Percentiles rank a stretch among this genome's conserved stretches.
These are phyloP conservation scores for Psidium friedrichsthalianum DNA, from an alignment of 345 rosid species.

Conservation along the genomic window DNA sequence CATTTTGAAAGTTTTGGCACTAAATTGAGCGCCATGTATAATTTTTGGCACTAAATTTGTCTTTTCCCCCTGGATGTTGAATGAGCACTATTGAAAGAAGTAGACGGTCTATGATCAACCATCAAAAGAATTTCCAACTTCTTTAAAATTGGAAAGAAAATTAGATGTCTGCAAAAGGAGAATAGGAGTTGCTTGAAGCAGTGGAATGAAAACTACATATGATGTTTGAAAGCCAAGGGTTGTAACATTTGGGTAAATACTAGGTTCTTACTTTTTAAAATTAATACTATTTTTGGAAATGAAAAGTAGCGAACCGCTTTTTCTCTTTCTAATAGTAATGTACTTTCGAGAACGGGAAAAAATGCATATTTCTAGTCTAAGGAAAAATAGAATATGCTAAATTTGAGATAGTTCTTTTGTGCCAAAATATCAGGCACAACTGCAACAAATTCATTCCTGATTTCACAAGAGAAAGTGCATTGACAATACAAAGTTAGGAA, in stretches of 20 bases:
- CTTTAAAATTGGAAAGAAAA: background rate
- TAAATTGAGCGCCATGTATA: no score
- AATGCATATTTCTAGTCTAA: background rate
- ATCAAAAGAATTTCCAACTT: background rate
- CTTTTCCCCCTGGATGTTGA: background rate
- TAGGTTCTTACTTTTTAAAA: background rate
- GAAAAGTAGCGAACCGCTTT: background rate
- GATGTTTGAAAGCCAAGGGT: background rate
- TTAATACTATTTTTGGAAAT: background rate
- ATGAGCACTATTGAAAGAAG: background rate
- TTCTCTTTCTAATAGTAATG: background rate
- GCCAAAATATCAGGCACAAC: background rate
- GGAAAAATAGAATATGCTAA: no score
- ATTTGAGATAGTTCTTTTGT: no score
- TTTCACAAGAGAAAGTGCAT: background rate
- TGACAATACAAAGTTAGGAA: background rate
- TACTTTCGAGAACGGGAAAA: background rate
- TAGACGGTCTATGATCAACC: background rate
- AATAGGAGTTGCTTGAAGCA: background rate
- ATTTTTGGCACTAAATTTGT: no score
- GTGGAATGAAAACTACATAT: background rate
- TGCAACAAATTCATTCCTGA: background rate
- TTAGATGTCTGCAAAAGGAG: background rate
- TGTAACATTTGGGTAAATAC: no score
- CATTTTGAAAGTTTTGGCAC: no score